Evolutionary conservation across 2,329 filamentous ascomycete genomes (phyloP).

Genomic region (Erysiphe pulchra): DNA sequence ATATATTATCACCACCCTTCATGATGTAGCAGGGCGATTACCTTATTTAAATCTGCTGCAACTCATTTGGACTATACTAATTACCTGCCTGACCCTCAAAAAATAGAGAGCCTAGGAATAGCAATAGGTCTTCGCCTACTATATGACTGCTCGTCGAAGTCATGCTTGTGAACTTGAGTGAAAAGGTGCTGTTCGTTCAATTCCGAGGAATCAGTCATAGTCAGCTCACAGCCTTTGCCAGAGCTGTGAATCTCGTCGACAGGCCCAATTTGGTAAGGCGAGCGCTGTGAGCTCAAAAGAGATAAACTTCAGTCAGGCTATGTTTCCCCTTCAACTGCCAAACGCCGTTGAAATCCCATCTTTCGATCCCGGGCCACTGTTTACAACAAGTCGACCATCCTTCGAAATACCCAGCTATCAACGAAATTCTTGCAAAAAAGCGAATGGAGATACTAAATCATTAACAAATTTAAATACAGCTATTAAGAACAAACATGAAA

Average conservation of each 20-base stretch:
- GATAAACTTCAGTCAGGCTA: not conserved
- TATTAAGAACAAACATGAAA: slow-evolving; percentile 13
- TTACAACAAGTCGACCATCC: slow-evolving; percentile 9
- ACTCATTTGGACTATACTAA: not conserved
- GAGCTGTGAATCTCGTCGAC: not conserved
- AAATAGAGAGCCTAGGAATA: not conserved
- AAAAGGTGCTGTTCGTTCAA: not conserved
- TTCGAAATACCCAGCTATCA: slow-evolving; percentile 15
- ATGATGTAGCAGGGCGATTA: not conserved
- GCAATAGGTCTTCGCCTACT: not conserved
- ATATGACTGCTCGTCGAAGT: not conserved
- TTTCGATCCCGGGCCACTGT: slow-evolving; percentile 15
- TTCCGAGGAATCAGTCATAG: not conserved
- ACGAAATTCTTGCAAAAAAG: slow-evolving; percentile 13
- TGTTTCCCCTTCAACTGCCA: slow-evolving; percentile 14
- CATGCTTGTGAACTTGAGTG: not conserved
- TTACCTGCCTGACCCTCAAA: not conserved
- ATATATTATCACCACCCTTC: not conserved
- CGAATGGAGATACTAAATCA: slow-evolving; percentile 11
- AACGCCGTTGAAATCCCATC: slow-evolving; percentile 24
- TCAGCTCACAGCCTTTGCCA: not conserved
- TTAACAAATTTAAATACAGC: slow-evolving; percentile 8
- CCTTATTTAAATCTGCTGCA: not conserved
- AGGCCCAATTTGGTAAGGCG: not conserved
- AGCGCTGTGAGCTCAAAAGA: not conserved